phyloP scores from a whole-genome alignment of 169 alveolate species.

The Theileria annulata region DNA sequence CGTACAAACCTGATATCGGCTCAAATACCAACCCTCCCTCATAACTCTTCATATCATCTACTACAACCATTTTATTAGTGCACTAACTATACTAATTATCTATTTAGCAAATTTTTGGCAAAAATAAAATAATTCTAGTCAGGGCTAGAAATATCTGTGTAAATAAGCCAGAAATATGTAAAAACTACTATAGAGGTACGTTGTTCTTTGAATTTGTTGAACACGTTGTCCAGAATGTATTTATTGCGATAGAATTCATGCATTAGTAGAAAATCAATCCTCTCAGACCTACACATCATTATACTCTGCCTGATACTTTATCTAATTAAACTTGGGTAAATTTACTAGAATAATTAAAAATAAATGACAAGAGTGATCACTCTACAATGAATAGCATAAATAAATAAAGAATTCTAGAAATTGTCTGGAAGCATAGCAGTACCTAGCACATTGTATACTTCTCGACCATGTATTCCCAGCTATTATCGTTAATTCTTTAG shows the following conservation, averaged over 20 bases:
- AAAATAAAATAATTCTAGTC: no score
- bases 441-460: slow-evolving; percentile 71
- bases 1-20: slow-evolving; percentile 96
- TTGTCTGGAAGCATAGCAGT: no score
- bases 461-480: slow-evolving; percentile 96
- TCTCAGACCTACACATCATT: slow-evolving; percentile 89
- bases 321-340: no score
- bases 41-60: slow-evolving; percentile 60
- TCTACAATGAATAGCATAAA: no score
- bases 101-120: no score
- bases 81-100: no score
- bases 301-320: slow-evolving; percentile 33
- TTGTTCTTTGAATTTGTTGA: slow-evolving; percentile 53
- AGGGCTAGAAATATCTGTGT: no score
- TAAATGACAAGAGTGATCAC: not conserved
- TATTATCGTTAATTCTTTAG: slow-evolving; percentile 92
- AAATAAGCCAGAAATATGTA: no score
- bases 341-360: no score
- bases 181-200: no score
- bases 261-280: slow-evolving; percentile 93
- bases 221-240: slow-evolving; percentile 82
- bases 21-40: slow-evolving; percentile 98
- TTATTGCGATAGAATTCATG: slow-evolving; percentile 91
- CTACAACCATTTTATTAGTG: not conserved
- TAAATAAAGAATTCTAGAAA: no score